Conservation (phyloP, 2,329 filamentous ascomycete genomes). For the Fusarium brachygibbosum region DNA sequence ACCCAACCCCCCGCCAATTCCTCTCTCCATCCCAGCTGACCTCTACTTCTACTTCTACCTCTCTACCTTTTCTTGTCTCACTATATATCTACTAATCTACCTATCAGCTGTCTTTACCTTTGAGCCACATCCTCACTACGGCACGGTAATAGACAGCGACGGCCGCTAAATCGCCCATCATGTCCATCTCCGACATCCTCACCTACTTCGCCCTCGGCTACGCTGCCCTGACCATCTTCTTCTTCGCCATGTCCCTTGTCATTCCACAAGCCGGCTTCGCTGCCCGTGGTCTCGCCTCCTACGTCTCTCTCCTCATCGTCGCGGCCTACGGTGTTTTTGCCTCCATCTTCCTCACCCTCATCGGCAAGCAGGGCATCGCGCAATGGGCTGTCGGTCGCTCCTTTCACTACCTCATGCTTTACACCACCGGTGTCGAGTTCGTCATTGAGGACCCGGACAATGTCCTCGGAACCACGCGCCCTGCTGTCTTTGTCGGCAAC, state of each 20-base stretch:
- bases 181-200: conserved; percentile 57
- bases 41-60: conserved; percentile 9
- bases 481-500: conserved; percentile 92
- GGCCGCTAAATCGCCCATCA: conserved; percentile 41
- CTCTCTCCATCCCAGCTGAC: conserved; percentile 34
- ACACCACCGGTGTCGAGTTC: conserved; percentile 83
- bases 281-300: conserved; percentile 76
- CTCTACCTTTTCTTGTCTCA: conserved; percentile 22
- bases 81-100: conserved; percentile 5
- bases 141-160: conserved; percentile 23
- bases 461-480: conserved; percentile 74
- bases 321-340: conserved; percentile 82
- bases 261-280: conserved; percentile 74
- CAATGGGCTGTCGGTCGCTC: conserved; percentile 87
- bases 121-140: not conserved
- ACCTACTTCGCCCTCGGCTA: conserved; percentile 67
- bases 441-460: conserved; percentile 75
- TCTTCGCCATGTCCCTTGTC: conserved; percentile 74
- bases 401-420: conserved; percentile 84
- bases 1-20: conserved; percentile 40
- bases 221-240: conserved; percentile 62
- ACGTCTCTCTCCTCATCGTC: conserved; percentile 70
- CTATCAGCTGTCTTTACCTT: conserved; percentile 9
- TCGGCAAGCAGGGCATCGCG: conserved; percentile 80
- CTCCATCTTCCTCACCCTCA: conserved; percentile 76